These are phyloP conservation scores for Eutypella sp. DNA, from an alignment of 2,329 filamentous ascomycete genomes.

Conservation along the genomic window DNA sequence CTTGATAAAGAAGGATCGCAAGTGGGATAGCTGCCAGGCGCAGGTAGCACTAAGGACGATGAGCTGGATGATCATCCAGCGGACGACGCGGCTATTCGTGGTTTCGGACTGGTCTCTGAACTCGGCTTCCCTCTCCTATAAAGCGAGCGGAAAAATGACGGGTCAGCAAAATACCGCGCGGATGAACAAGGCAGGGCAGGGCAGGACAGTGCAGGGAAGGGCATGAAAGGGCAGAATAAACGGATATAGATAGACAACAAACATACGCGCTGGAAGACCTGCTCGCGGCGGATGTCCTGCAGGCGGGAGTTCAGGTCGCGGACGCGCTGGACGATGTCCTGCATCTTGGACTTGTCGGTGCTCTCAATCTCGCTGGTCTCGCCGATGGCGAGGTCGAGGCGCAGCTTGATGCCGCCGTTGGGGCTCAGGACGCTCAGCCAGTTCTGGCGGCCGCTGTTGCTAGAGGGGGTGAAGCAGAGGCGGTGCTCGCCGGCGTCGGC, in stretches of 20 bases:
- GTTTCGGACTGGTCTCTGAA: slow-evolving; percentile 96
- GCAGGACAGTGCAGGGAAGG: no score
- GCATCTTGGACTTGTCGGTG: slow-evolving; percentile 87
- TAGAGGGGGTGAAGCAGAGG: slow-evolving; percentile 87
- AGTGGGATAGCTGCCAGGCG: slow-evolving; percentile 93
- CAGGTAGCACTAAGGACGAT: slow-evolving; percentile 80
- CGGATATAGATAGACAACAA: background rate
- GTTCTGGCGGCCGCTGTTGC: slow-evolving; percentile 60
- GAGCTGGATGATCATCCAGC: slow-evolving; percentile 91
- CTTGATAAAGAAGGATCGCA: slow-evolving; percentile 98
- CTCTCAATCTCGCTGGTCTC: slow-evolving; percentile 92
- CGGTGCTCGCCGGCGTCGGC: slow-evolving; percentile 93
- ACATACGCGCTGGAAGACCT: slow-evolving; percentile 88
- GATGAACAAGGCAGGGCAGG: no score
- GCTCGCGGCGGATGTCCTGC: slow-evolving; percentile 85
- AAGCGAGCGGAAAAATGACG: slow-evolving; percentile 1
- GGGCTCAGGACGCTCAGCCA: slow-evolving; percentile 65
- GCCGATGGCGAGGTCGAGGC: slow-evolving; percentile 87
- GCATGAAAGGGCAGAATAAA: no score
- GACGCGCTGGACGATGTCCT: slow-evolving; percentile 82
- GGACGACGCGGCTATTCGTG: slow-evolving; percentile 85
- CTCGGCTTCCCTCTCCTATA: slow-evolving; percentile 89
- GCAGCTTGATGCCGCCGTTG: slow-evolving; percentile 76
- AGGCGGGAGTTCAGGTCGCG: slow-evolving; percentile 83
- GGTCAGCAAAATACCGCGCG: no score